Conservation (phyloP, 2,329 filamentous ascomycete genomes). For the Aspergillus eucalypticola region DNA sequence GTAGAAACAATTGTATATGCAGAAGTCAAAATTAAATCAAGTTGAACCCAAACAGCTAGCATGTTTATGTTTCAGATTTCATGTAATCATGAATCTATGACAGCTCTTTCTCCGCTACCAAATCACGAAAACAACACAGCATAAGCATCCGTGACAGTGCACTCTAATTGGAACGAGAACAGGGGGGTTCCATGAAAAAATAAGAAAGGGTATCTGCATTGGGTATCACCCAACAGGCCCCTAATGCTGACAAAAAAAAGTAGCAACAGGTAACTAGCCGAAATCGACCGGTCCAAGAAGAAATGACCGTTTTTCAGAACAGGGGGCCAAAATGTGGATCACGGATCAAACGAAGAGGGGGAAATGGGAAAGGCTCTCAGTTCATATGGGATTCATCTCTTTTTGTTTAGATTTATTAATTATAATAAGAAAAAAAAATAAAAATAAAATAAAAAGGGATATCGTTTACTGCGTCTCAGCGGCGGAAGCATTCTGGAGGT, state of each 20-base stretch:
- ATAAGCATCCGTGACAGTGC: not conserved
- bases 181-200: not conserved
- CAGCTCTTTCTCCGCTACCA: not conserved
- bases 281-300: not conserved
- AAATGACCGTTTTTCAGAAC: not conserved
- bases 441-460: not conserved
- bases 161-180: not conserved
- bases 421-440: not conserved
- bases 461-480: slow-evolving; percentile 28
- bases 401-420: not conserved
- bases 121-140: not conserved
- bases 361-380: not conserved
- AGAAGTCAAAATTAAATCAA: not conserved
- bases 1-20: not conserved
- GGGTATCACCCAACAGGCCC: slow-evolving; percentile 10
- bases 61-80: too few species aligned
- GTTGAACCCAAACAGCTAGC: too few species aligned
- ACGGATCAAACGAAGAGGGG: not conserved
- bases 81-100: not conserved
- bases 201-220: not conserved
- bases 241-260: slow-evolving; percentile 9
- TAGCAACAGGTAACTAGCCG: not conserved
- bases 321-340: too few species aligned
- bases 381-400: slow-evolving; percentile 1
- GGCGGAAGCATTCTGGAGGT: slow-evolving; percentile 60